phyloP scores from a whole-genome alignment of 192 early-diverging fungal genomes.

The Umbelopsis isabellina region DNA sequence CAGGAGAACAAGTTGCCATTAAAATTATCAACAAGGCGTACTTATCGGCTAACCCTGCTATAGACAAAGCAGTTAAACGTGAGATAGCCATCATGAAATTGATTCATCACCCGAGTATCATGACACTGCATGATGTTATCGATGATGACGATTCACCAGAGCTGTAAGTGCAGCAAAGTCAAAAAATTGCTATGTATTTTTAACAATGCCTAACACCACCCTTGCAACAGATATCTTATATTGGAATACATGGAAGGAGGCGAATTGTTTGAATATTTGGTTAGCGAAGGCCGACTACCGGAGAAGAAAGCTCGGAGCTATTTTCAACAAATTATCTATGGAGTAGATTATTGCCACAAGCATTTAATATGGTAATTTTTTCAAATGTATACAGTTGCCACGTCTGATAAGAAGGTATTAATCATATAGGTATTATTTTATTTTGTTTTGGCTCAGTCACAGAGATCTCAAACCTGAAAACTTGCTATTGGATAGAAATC shows the following conservation, averaged over 20 bases:
- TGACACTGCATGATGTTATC: conserved; percentile 52
- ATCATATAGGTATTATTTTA: no score
- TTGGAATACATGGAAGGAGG: conserved; percentile 74
- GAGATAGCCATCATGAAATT: conserved; percentile 61
- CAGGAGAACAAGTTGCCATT: conserved; percentile 55
- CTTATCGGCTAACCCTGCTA: conserved; percentile 50
- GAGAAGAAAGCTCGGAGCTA: conserved; percentile 66
- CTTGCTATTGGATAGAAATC: conserved; percentile 52
- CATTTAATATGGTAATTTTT: conserved; percentile 66
- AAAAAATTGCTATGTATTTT: conserved; percentile 12
- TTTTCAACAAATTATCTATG: conserved; percentile 75
- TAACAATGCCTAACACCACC: not conserved
- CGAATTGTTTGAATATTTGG: conserved; percentile 74
- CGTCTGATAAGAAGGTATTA: no score
- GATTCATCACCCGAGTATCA: conserved; percentile 56
- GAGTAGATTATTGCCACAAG: conserved; percentile 68
- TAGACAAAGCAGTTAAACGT: conserved; percentile 53
- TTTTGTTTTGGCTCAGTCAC: conserved; percentile 57
- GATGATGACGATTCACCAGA: conserved; percentile 38
- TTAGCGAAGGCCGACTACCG: conserved; percentile 58
- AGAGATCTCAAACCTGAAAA: conserved; percentile 94
- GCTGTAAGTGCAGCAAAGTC: conserved; percentile 27
- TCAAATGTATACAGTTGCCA: not conserved
- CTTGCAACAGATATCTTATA: conserved; percentile 57
- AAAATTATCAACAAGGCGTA: conserved; percentile 57